Evolutionary conservation across 169 alveolate species (phyloP).

Genomic region (Babesia bovis): DNA sequence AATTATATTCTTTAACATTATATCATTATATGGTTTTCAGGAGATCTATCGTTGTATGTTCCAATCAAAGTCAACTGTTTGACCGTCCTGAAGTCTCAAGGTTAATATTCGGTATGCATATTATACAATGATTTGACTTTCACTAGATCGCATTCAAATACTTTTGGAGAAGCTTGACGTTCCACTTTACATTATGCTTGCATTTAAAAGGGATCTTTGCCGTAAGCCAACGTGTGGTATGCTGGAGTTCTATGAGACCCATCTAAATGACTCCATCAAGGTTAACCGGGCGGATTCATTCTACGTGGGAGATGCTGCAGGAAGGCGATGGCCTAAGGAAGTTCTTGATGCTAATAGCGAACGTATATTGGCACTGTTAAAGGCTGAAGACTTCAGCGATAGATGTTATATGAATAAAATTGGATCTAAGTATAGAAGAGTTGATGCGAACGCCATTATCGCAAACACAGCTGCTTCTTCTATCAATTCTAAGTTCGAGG

Average conservation of each 20-base stretch:
- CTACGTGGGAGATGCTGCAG: slow-evolving; percentile 81
- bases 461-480: slow-evolving; percentile 25
- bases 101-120: slow-evolving; percentile 34
- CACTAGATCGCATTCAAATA: slow-evolving; percentile 35
- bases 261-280: slow-evolving; percentile 53
- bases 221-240: slow-evolving; percentile 64
- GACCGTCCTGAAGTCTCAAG: slow-evolving; percentile 14
- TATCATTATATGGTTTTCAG: background rate
- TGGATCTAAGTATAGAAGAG: background rate
- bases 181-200: slow-evolving; percentile 47
- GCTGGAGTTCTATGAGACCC: slow-evolving; percentile 65
- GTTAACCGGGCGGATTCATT: slow-evolving; percentile 48
- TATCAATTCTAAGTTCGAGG: slow-evolving; percentile 28
- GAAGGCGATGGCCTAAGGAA: slow-evolving; percentile 56
- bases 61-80: slow-evolving; percentile 60
- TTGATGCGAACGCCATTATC: slow-evolving; percentile 57
- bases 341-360: slow-evolving; percentile 41
- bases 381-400: slow-evolving; percentile 47
- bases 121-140: background rate
- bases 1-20: too few species aligned
- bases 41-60: slow-evolving; percentile 45
- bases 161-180: slow-evolving; percentile 58
- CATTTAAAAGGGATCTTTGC: slow-evolving; percentile 19
- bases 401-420: background rate
- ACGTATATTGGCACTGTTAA: slow-evolving; percentile 56